Evolutionary conservation across 176 grass and related monocot species (phyloP).

Genomic region (Aegilops longissima): DNA sequence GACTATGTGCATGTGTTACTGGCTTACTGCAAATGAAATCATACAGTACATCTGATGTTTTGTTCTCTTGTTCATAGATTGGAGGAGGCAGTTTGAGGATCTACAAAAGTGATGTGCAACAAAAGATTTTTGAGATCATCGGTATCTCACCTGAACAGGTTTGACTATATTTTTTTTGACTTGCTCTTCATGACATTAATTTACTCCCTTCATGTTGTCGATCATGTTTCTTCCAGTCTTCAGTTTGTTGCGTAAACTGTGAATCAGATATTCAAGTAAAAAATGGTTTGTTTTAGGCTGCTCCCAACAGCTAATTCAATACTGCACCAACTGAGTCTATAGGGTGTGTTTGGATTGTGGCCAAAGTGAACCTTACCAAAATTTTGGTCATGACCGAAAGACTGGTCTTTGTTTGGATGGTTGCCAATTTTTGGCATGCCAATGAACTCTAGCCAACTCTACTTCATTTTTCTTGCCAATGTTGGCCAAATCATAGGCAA

Average conservation of each 20-base stretch:
- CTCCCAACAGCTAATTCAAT: not conserved
- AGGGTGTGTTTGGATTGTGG: too few relatives aligned
- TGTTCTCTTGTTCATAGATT: conserved; percentile 48
- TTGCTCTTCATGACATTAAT: not conserved
- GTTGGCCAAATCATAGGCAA: too few relatives aligned
- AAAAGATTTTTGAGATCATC: conserved; percentile 89
- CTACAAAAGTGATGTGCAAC: conserved; percentile 85
- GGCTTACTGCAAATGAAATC: not conserved
- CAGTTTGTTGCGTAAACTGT: not conserved
- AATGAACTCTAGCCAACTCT: too few relatives aligned
- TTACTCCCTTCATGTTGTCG: not conserved
- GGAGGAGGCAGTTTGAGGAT: conserved; percentile 96
- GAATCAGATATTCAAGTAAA: not conserved
- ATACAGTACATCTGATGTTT: not conserved
- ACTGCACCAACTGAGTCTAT: not conserved
- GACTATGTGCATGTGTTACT: not conserved
- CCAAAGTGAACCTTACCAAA: too few relatives aligned
- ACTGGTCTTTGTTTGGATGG: too few relatives aligned
- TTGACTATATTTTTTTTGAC: not conserved
- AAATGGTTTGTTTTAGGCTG: not conserved
- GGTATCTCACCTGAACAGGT: conserved; percentile 83
- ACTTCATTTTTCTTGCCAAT: too few relatives aligned
- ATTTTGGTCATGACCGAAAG: too few relatives aligned
- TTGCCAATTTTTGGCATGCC: too few relatives aligned
- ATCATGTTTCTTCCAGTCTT: not conserved